These are phyloP conservation scores for Phytophthora chlamydospora DNA, from an alignment of 352 stramenopile species.

Conservation along the genomic window DNA sequence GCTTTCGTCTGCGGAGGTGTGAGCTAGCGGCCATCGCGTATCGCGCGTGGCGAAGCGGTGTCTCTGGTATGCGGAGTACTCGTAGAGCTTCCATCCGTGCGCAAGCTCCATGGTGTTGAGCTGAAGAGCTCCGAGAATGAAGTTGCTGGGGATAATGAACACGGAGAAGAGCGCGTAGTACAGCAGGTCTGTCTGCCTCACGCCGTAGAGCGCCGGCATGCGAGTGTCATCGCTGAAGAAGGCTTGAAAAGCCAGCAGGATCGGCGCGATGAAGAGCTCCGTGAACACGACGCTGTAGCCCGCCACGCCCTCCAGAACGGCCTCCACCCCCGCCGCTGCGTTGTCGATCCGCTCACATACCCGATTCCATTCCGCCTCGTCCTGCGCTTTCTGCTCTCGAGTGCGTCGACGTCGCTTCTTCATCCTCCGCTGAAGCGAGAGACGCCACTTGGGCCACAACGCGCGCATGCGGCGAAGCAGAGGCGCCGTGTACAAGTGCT, in stretches of 20 bases:
- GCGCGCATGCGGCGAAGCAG: conserved; percentile 76
- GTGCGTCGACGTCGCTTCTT: conserved; percentile 78
- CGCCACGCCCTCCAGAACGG: conserved; percentile 90
- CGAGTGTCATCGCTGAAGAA: conserved; percentile 89
- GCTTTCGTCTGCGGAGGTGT: conserved; percentile 88
- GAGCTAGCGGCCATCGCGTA: conserved; percentile 92
- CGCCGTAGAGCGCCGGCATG: conserved; percentile 93
- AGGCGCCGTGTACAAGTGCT: conserved; percentile 95
- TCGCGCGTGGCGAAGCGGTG: conserved; percentile 95
- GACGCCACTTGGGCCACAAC: conserved; percentile 92
- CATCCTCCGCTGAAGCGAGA: conserved; percentile 85
- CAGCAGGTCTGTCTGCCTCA: conserved; percentile 93
- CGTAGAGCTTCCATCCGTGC: conserved; percentile 97
- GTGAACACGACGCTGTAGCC: conserved; percentile 93
- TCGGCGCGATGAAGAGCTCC: conserved; percentile 86
- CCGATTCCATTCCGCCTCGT: conserved; percentile 92
- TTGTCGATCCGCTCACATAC: conserved; percentile 96
- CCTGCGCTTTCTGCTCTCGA: conserved; percentile 91
- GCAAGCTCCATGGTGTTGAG: conserved; percentile 96
- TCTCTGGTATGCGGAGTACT: conserved; percentile 97
- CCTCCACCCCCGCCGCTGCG: conserved; percentile 93
- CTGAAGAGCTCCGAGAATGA: conserved; percentile 94
- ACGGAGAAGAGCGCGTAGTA: conserved; percentile 96
- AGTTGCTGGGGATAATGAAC: conserved; percentile 95
- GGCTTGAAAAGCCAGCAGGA: conserved; percentile 90